These are phyloP conservation scores for Trichoderma virens DNA, from an alignment of 495 filamentous ascomycete species.

Conservation along the genomic window DNA sequence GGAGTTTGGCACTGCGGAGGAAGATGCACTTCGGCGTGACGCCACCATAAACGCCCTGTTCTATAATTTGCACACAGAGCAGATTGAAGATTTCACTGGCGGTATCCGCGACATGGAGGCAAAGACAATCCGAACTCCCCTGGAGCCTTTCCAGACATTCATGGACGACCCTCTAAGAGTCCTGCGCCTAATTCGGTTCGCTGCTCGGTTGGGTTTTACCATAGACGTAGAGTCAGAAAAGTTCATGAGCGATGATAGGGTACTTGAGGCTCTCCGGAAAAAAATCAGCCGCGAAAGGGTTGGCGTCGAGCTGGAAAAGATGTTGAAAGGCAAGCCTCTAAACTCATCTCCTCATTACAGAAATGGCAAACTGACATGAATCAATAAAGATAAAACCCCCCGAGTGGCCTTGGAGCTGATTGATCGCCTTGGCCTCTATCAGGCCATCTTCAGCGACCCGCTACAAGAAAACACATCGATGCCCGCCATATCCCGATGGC, in stretches of 20 bases:
- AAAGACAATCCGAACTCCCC: conserved; percentile 71
- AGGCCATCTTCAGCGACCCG: conserved; percentile 71
- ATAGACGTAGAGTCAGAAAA: conserved; percentile 60
- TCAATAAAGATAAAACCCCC: conserved; percentile 55
- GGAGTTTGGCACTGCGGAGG: conserved; percentile 85
- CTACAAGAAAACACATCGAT: conserved; percentile 26
- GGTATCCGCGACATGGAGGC: conserved; percentile 68
- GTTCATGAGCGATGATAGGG: conserved; percentile 68
- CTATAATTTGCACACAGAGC: conserved; percentile 74
- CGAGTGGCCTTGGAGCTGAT: conserved; percentile 61
- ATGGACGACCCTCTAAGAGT: conserved; percentile 88
- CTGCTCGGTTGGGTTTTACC: conserved; percentile 69
- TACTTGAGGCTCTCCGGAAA: conserved; percentile 64
- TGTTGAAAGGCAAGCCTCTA: conserved; percentile 60
- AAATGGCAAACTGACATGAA: conserved; percentile 7
- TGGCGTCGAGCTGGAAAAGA: conserved; percentile 78
- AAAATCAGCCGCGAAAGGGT: conserved; percentile 93
- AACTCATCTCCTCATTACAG: background rate
- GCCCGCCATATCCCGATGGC: conserved; percentile 38
- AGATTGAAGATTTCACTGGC: conserved; percentile 78
- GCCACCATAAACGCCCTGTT: conserved; percentile 95
- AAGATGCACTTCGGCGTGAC: conserved; percentile 86
- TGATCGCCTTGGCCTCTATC: conserved; percentile 65
- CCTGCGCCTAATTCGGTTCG: conserved; percentile 83
- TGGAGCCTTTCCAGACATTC: conserved; percentile 89